Evolutionary conservation across 768 basidiomycete species (phyloP), one percentile per base, ranked within the genome.

Genomic region (Collybiopsis confluens): DNA sequence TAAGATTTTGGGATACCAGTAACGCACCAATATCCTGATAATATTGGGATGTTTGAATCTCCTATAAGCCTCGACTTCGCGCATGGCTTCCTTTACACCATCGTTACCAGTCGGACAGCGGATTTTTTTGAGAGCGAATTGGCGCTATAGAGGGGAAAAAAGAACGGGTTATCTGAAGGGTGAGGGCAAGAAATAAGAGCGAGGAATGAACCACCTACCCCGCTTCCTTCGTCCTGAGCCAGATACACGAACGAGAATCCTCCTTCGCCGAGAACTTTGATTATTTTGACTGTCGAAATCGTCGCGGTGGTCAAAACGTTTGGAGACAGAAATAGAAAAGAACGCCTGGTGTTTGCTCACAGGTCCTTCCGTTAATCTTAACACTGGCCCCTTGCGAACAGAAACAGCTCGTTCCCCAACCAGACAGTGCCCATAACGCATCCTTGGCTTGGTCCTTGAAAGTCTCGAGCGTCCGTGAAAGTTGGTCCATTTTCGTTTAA

Each of bases 11-110:
- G 35, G 33, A 40, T 35, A 2, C 21, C 23, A 46, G 30, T 18
- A 5, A 72, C 72, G 52, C 60, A 89, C 91, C 68, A 96, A 70
- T 67, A 96, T 93, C 35, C 89, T 89, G 66, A 99, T 99, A 63
- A 98, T 98, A 68, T 98, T 98, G 18, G 89, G 90, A 68, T 98
- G 96, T 66, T 92, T 90, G 78, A 98, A 98, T 55, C 96, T 81
- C 64, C 93, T 77, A 68, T 97, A 97, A 0, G 97, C 95, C 66
- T 96, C 92, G 2, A 92, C 87, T 66, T 92, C 92, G 46, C 84
- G 77, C 89, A 92, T 86, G 3, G 85, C 90, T 65, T 92, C 91
- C 62, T 88, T 87, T 54, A 98, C 92, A 9, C 86, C 87, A 52
- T 96, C 93, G 5, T 81, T 75, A 7, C 92, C 92, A 38, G 87